Evolutionary conservation across 2,329 filamentous ascomycete species (phyloP).

Genomic region (Alternaria arbusti): DNA sequence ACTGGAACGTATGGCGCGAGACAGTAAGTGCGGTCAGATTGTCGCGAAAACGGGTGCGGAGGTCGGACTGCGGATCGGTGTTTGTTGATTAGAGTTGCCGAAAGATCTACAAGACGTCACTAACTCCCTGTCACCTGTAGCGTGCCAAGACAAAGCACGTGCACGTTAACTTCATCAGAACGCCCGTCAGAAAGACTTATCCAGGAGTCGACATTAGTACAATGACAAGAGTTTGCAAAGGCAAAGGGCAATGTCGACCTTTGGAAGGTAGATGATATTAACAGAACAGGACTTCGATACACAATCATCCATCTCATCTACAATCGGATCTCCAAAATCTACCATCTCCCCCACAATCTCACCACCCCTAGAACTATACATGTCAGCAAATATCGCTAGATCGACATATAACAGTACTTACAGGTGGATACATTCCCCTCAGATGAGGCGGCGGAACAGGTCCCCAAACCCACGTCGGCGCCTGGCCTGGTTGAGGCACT

Average conservation of each 20-base stretch:
- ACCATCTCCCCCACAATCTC: neutral
- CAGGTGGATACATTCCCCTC: neutral
- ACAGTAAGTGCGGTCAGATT: neutral
- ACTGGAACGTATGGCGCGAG: neutral
- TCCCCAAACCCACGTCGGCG: neutral
- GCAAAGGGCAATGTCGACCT: no score
- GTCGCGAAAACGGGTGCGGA: neutral
- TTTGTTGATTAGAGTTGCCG: constrained; percentile 26
- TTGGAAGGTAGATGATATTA: no score
- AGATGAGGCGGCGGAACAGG: neutral
- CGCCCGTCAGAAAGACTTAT: no score
- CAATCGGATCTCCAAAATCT: no score
- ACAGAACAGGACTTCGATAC: no score
- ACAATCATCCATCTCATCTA: no score
- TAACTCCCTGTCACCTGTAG: constrained; percentile 7
- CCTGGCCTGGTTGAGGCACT: neutral
- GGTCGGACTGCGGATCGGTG: constrained; percentile 16
- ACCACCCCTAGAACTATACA: neutral
- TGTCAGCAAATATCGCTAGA: neutral
- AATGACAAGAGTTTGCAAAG: no score
- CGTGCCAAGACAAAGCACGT: constrained; percentile 24
- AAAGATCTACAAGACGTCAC: constrained; percentile 20
- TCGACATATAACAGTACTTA: neutral
- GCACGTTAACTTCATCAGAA: neutral
- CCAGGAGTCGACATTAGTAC: no score